Base-by-base conservation (phyloP, 1,284 basidiomycete genomes). In the Ceraceosorus bombacis region DNA sequence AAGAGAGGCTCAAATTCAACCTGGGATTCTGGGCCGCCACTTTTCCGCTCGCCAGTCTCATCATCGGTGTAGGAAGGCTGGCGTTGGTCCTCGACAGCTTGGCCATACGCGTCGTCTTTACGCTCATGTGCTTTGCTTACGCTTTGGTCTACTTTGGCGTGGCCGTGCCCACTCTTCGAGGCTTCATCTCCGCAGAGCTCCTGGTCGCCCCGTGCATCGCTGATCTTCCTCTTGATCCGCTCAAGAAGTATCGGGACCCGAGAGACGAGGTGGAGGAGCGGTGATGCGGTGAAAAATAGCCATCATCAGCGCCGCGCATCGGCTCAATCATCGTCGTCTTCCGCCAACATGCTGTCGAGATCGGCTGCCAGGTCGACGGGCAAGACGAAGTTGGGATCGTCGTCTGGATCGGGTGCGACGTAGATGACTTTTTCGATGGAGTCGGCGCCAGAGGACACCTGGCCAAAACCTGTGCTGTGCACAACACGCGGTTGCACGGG, bases 171-270 rank as follows among this genome's bases (percentile, higher is more conserved):
- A 73, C 72, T 37, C 57, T 56, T 12, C 54, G 39, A 15, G 72
- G 72, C 3, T 70, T 68, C 49, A 63, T 64, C 57, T 60, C 54
- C 49, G 72, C 70, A 2, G 57, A 61, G 17, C 58, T 73, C 43
- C 63, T 73, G 36, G 60, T 66, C 51, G 72, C 72, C 12, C 72
- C 72, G 38, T 73, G 72, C 59, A 53, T 73, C 7, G 71, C 71
- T 7, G 66, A 69, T 53, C 52, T 73, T 37, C 70, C 71, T 36
- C 60, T 73, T 8, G 51, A 64, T 17, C 58, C 58, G 27, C 53
- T 62, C 38, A 61, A 37, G 27, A 27, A 27, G 27, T 27, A 27
- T 27, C 27, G 27, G 27, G 27, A 27, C 27, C 27, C 27, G 2
- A 27, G 27, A 27, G 27, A 27, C 3, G 27, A 27, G 27, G 27